These are phyloP conservation scores for Coemansia reversa DNA, from an alignment of 192 early-diverging fungal species.

Conservation along the genomic window DNA sequence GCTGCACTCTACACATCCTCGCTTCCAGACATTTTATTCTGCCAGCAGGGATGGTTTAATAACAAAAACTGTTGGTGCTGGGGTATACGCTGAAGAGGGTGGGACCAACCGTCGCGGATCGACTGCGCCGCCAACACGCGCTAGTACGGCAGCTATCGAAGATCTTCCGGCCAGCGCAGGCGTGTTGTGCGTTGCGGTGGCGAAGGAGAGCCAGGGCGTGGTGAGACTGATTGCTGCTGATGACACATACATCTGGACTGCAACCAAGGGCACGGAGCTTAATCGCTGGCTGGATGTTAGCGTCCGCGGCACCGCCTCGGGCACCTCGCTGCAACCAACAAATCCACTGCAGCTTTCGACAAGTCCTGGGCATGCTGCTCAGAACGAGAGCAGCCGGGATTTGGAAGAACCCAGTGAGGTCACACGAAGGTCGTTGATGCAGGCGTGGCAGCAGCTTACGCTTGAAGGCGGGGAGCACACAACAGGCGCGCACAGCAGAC, in stretches of 20 bases:
- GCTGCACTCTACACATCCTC: conserved; percentile 79
- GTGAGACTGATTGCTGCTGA: conserved; percentile 83
- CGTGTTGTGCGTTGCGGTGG: conserved; percentile 75
- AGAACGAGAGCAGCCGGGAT: background rate
- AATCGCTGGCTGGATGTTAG: conserved; percentile 72
- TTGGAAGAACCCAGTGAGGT: conserved; percentile 13
- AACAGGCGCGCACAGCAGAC: background rate
- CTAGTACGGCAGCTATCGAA: conserved; percentile 8
- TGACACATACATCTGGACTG: conserved; percentile 88
- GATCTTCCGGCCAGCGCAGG: conserved; percentile 14
- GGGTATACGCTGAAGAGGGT: conserved; percentile 35
- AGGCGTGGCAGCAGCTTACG: conserved; percentile 9
- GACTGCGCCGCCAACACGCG: conserved; percentile 8
- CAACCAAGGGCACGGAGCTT: conserved; percentile 77
- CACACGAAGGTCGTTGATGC: conserved; percentile 18
- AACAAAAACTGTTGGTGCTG: conserved; percentile 71
- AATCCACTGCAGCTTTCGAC: background rate
- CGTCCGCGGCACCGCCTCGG: conserved; percentile 4
- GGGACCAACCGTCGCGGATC: conserved; percentile 13
- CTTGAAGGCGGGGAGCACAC: background rate
- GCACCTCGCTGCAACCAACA: background rate
- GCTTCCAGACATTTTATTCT: conserved; percentile 87
- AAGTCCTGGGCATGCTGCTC: background rate
- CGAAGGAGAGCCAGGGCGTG: conserved; percentile 80
- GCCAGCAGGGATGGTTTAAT: conserved; percentile 91